These are phyloP conservation scores for Exsudoporus frostii DNA, from an alignment of 768 basidiomycete genomes.

Conservation along the genomic window DNA sequence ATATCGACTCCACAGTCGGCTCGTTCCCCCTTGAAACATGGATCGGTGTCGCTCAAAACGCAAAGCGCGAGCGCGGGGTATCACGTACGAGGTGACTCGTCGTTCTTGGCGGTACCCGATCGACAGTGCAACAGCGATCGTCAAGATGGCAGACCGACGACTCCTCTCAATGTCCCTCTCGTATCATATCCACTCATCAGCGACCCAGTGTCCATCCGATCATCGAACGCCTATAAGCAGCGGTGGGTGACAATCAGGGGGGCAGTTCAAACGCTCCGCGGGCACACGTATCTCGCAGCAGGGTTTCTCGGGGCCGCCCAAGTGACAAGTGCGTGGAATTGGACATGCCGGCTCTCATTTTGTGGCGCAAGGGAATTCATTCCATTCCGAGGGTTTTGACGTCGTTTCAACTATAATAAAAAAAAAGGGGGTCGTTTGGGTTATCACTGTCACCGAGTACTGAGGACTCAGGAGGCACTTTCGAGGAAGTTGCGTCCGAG, in stretches of 20 bases:
- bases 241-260: background rate
- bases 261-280: background rate
- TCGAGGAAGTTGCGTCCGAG: no score
- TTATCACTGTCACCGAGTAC: no score
- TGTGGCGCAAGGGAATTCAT: background rate
- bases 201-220: background rate
- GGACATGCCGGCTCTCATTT: background rate
- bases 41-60: background rate
- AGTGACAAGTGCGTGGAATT: constrained; percentile 3
- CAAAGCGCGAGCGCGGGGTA: constrained; percentile 4
- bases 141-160: no score
- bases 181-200: background rate
- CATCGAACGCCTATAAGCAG: background rate
- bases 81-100: background rate
- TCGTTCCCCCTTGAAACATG: background rate
- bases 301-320: background rate
- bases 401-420: no score
- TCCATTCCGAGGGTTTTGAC: no score
- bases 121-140: no score
- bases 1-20: background rate
- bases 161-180: background rate
- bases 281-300: background rate
- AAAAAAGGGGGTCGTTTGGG: no score
- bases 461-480: no score
- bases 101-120: background rate